Base-by-base conservation (phyloP, 176 grass and related monocot genomes). In the Microstegium vimineum region DNA sequence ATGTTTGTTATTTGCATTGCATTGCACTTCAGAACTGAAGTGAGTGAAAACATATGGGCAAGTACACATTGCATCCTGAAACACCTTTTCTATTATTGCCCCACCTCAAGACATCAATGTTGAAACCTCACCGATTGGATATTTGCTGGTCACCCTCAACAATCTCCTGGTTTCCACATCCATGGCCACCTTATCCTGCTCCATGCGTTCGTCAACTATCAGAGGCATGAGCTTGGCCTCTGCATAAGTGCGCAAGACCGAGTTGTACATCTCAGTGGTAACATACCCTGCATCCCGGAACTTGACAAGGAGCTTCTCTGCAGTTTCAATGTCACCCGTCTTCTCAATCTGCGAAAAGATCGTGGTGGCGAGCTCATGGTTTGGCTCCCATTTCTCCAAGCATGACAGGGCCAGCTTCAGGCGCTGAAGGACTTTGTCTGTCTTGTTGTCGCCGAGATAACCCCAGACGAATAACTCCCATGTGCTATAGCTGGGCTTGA, bases 201-300 rank as follows among this genome's bases (percentile, higher is more conserved):
- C 64, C 94, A 97, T 97, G 45, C 92, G 88, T 80, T 94, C 95
- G 36, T 85, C 88, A 64, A 98, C 63, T 81, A 94, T 91, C 54
- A 94, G 65, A 5, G 95, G 92, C 95, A 91, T 93, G 52, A 89
- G 36, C 64, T 83, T 49, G 26, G 92, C 86, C 47, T 92, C 87
- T 1, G 71, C 71, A 8, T 98, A 98, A 13, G 93, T 94, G 27
- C 75, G 86, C 72, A 92, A 67, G 54, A 98, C 86, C 0, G 80
- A 89, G 64, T 93, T 93, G 71, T 94, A 94, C 6, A 94, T 89
- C 82, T 94, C 92, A 1, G 92, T 91, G 9, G 84, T 91, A 17
- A 98, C 67, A 2, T 89, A 93, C 31, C 84, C 95, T 3, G 45
- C 90, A n/a, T 62, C 49, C 7, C 90, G 66, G 45, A 98, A 87